A percentile compares a stretch with the other conserved stretches of the same genome.
These are phyloP conservation scores for Apophysomyces variabilis DNA, from an alignment of 371 early-diverging fungal genomes.

Conservation along the genomic window DNA sequence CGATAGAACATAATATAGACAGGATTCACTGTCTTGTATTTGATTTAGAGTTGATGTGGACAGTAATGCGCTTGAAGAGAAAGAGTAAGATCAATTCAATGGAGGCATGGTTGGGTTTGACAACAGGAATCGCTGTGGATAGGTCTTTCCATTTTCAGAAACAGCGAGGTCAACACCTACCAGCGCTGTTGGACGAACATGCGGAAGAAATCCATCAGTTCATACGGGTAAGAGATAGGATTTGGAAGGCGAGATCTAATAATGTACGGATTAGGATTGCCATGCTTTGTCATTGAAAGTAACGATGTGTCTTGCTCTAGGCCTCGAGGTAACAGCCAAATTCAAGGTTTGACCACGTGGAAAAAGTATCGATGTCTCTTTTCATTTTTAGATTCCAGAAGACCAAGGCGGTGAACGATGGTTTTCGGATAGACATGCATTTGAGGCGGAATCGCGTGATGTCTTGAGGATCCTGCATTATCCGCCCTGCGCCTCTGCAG, in stretches of 20 bases:
- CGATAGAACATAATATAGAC: neutral
- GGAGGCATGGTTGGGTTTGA: neutral
- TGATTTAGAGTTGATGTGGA: slow-evolving; percentile 33
- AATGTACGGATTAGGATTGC: slow-evolving; percentile 15
- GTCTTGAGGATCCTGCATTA: slow-evolving; percentile 56
- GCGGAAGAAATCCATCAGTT: slow-evolving; percentile 19
- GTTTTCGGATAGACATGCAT: slow-evolving; percentile 51
- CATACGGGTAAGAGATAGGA: slow-evolving; percentile 15
- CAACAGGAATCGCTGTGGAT: neutral
- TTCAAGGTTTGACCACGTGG: neutral
- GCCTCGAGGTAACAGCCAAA: slow-evolving; percentile 23
- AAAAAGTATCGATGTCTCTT: neutral
- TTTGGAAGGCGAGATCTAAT: neutral
- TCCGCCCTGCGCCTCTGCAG: slow-evolving; percentile 32
- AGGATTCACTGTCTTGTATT: neutral
- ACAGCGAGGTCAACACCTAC: slow-evolving; percentile 28
- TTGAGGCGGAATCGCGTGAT: slow-evolving; percentile 47
- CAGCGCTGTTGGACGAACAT: slow-evolving; percentile 18
- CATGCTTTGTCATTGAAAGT: slow-evolving; percentile 25
- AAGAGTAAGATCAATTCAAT: slow-evolving; percentile 38
- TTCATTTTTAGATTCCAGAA: slow-evolving; percentile 40
- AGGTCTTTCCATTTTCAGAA: slow-evolving; percentile 55
- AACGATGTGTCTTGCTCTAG: slow-evolving; percentile 23
- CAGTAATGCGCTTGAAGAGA: slow-evolving; percentile 40
- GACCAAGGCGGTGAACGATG: slow-evolving; percentile 48